These are phyloP conservation scores for Silene vulgaris DNA, from an alignment of 179 eudicot species.

Conservation along the genomic window DNA sequence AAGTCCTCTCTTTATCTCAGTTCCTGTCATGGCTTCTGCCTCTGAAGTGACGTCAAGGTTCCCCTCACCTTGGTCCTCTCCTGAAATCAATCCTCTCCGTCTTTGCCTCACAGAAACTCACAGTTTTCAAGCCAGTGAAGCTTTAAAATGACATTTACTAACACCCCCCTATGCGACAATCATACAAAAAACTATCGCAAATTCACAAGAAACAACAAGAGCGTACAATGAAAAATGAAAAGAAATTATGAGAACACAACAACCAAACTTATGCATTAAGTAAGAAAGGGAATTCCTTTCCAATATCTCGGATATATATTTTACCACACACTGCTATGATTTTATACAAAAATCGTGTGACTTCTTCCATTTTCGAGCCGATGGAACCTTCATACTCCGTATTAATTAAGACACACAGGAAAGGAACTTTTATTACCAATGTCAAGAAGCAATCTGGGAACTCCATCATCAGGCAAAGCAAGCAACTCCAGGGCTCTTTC, in stretches of 20 bases:
- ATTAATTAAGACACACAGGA: not conserved
- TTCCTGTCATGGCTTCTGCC: not conserved
- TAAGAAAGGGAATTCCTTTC: not conserved
- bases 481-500: conserved; percentile 93
- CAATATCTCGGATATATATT: not conserved
- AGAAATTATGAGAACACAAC: no score
- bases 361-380: conserved; percentile 4
- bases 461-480: conserved; percentile 79
- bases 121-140: not conserved
- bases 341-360: not conserved
- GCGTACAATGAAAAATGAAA: not conserved
- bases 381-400: not conserved
- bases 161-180: not conserved
- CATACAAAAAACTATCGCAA: not conserved
- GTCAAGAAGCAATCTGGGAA: conserved; percentile 81
- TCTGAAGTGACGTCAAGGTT: not conserved
- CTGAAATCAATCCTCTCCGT: no score
- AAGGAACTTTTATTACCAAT: conserved; percentile 44
- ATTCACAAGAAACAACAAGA: not conserved
- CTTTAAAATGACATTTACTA: not conserved
- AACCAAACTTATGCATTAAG: no score
- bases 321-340: not conserved
- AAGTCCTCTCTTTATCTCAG: not conserved
- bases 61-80: not conserved
- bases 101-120: not conserved